Evolutionary conservation across 345 rosid genomes (phyloP), one percentile per base, ranked within the genome.

Genomic region (Carallia brachiata): DNA sequence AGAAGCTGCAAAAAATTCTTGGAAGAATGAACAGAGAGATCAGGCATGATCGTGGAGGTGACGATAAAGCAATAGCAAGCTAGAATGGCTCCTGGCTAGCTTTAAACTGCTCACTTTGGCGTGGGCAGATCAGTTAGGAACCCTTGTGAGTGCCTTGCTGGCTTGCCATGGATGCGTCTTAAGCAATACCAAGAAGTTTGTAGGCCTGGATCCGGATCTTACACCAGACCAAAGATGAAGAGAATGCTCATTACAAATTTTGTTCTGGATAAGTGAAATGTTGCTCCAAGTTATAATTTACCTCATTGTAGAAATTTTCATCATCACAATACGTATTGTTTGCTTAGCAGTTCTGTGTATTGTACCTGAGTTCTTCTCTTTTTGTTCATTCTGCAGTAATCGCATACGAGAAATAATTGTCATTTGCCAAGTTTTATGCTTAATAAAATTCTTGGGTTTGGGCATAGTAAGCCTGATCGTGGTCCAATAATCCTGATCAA

Each of bases 21-120:
- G 96, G 98, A 88, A 87, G 83, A 92, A 85, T 63, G 98, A 92
- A 79, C 91, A 78, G 74, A 86, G 91, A 81, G 76, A 78, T 74
- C 89, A 82, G 66, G 71, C 86, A 57, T 73, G 78, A 74, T 34
- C 36, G 16, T 59, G 8, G 5, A 58, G 65, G 34, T 53, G 65
- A 59, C 40, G 52, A 59, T 69, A 34, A 69, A 56, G 63, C 67
- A 34, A 52, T 54, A 31, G 57, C 67, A 55, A 55, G 17, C 60
- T 62, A 54, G 59, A 31, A 57, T 17, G 32, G 54, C 28, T 63
- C 61, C 28, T 17, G 44, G 63, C 31, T 2, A 65, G 67, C 54
- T 6, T 28, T 36, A 39, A 18, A 44, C 47, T 34, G 39, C 30
- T n/a, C 47, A 7, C 30, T 37, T 58, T 32, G 58, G 67, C 30